A percentile compares a stretch with the other conserved stretches of the same genome.
phyloP scores from a whole-genome alignment of 2,329 filamentous ascomycete species.

The Phoma sp. region DNA sequence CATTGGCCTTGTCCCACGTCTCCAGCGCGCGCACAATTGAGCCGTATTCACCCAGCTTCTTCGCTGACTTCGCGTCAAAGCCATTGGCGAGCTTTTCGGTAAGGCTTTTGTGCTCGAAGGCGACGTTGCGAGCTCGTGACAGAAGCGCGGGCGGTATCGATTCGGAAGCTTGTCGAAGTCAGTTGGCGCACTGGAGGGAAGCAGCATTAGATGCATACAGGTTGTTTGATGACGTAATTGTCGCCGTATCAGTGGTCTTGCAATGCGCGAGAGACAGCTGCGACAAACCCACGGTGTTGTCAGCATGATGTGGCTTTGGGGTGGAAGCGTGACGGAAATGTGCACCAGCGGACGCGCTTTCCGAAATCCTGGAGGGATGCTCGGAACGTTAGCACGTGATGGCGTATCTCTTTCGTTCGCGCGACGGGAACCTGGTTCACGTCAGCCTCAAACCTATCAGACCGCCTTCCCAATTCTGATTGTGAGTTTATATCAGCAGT shows the following conservation, averaged over 20 bases:
- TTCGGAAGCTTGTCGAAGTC: conserved; percentile 27
- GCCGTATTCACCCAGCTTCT: conserved; percentile 64
- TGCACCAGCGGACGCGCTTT: conserved; percentile 30
- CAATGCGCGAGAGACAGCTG: conserved; percentile 53
- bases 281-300: conserved; percentile 56
- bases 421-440: conserved; percentile 3
- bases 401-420: background rate
- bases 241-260: conserved; percentile 41
- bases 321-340: conserved; percentile 16
- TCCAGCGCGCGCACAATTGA: conserved; percentile 60
- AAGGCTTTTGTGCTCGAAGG: conserved; percentile 63
- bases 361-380: conserved; percentile 22
- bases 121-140: conserved; percentile 62
- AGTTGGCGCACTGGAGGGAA: conserved; percentile 8
- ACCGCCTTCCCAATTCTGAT: conserved; percentile 22
- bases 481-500: background rate
- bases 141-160: conserved; percentile 63
- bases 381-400: conserved; percentile 39
- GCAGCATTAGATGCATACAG: conserved; percentile 14
- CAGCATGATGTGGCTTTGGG: conserved; percentile 32
- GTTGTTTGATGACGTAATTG: conserved; percentile 41
- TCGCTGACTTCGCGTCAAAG: conserved; percentile 65
- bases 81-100: conserved; percentile 59
- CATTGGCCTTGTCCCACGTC: conserved; percentile 65
- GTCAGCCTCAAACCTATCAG: background rate